A percentile compares a stretch with the other conserved stretches of the same genome.
Evolutionary conservation across 2,329 filamentous ascomycete species (phyloP).

Genomic region (Aspergillus versicolor): DNA sequence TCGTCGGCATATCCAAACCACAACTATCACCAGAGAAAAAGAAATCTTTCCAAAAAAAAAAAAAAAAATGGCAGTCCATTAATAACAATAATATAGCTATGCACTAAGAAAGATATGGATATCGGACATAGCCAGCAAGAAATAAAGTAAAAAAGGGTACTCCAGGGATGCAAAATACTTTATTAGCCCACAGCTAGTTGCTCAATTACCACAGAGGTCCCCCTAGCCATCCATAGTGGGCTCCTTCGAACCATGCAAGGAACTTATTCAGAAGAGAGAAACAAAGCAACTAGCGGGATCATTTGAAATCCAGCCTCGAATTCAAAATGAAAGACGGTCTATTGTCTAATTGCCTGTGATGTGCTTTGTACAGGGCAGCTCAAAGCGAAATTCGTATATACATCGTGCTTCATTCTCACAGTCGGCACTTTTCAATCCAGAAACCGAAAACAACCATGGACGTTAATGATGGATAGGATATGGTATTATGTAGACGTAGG

Average conservation of each 20-base stretch:
- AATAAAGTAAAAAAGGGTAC: background rate
- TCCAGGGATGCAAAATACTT: slow-evolving; percentile 4
- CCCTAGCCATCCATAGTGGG: background rate
- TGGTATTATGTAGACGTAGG: background rate
- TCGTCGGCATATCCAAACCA: too few relatives aligned
- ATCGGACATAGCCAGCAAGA: background rate
- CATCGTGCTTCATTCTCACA: background rate
- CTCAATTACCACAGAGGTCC: background rate
- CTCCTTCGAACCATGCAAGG: background rate
- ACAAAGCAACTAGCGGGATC: background rate
- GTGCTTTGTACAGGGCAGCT: background rate
- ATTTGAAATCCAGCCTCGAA: background rate
- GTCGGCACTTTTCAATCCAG: background rate
- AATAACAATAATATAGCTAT: background rate
- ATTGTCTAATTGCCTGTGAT: slow-evolving; percentile 1
- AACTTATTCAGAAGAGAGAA: background rate
- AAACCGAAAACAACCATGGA: background rate
- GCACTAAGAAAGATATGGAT: background rate
- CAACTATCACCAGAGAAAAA: background rate
- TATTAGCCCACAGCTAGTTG: background rate
- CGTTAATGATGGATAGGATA: background rate
- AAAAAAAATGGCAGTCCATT: background rate
- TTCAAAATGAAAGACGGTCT: background rate
- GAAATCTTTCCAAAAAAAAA: background rate
- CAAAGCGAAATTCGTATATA: slow-evolving; percentile 2